Evolutionary conservation across 306 rosid species (phyloP).

Genomic region (Prunus dulcis): DNA sequence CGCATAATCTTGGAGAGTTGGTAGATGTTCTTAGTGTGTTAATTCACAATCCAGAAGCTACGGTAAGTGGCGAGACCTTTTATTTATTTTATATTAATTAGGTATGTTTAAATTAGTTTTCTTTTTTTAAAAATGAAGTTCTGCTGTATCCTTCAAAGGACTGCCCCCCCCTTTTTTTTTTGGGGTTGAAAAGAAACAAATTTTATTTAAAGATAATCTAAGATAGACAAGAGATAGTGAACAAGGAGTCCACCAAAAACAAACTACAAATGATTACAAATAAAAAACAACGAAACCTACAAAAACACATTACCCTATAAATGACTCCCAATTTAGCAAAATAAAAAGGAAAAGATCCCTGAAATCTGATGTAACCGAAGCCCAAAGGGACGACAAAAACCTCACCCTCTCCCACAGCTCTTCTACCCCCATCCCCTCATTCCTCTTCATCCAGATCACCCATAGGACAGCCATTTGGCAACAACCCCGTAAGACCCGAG

Average conservation of each 20-base stretch:
- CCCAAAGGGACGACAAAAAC: background rate
- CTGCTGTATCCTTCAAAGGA: background rate
- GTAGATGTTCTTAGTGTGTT: conserved; percentile 84
- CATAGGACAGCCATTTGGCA: too few relatives aligned
- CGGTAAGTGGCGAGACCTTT: conserved; percentile 47
- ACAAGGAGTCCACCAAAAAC: background rate
- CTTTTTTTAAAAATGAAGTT: background rate
- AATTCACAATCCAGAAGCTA: conserved; percentile 93
- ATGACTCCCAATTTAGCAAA: background rate
- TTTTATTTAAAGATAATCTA: background rate
- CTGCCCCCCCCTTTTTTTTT: background rate
- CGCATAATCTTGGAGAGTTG: conserved; percentile 95
- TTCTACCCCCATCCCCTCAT: background rate
- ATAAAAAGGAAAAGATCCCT: background rate
- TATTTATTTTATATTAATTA: background rate
- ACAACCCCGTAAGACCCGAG: background rate
- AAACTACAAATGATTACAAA: background rate
- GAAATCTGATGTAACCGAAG: background rate
- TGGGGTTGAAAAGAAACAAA: too few relatives aligned
- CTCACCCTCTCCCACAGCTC: background rate
- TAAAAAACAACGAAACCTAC: background rate
- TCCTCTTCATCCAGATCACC: too few relatives aligned
- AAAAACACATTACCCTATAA: background rate
- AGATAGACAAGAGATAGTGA: background rate
- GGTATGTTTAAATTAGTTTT: background rate